phyloP scores from a whole-genome alignment of 2,329 filamentous ascomycete species.

The Aspergillus uvarum region DNA sequence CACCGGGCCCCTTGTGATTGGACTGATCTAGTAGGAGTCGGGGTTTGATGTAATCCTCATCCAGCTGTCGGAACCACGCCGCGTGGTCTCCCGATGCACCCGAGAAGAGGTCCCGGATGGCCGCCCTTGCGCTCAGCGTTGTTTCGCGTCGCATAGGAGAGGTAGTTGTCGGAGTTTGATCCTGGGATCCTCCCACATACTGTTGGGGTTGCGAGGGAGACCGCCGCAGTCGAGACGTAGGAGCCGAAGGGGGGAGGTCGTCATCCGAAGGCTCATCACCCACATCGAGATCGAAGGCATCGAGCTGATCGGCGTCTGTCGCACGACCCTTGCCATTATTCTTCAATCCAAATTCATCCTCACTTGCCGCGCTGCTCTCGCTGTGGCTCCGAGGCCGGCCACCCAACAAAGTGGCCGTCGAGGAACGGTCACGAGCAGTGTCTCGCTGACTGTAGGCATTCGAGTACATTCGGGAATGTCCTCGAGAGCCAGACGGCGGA shows the following conservation, averaged over 20 bases:
- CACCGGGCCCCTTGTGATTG: slow-evolving; percentile 43
- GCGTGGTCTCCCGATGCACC: slow-evolving; percentile 78
- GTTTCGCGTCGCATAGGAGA: slow-evolving; percentile 32
- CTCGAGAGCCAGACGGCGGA: slow-evolving; percentile 38
- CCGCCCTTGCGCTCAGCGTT: slow-evolving; percentile 68
- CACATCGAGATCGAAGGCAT: slow-evolving; percentile 43
- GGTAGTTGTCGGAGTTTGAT: slow-evolving; percentile 24
- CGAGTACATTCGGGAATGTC: slow-evolving; percentile 54
- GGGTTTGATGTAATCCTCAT: slow-evolving; percentile 96
- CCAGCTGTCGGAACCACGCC: slow-evolving; percentile 84
- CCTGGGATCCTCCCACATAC: slow-evolving; percentile 21
- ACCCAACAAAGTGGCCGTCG: slow-evolving; percentile 54
- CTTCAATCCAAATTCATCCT: slow-evolving; percentile 52
- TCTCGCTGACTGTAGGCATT: slow-evolving; percentile 47
- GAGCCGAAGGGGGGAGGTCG: slow-evolving; percentile 59
- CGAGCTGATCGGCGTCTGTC: slow-evolving; percentile 25
- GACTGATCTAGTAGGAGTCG: slow-evolving; percentile 76
- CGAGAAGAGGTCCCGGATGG: slow-evolving; percentile 76
- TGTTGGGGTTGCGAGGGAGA: slow-evolving; percentile 38
- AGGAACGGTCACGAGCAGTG: slow-evolving; percentile 40
- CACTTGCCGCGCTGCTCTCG: slow-evolving; percentile 45
- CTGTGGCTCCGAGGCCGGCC: slow-evolving; percentile 40
- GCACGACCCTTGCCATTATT: slow-evolving; percentile 40
- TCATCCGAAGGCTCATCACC: slow-evolving; percentile 51
- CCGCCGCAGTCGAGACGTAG: slow-evolving; percentile 35